Evolutionary conservation across 352 stramenopile genomes (phyloP), one percentile per base, ranked within the genome.

Genomic region (Pythium phragmiticola): DNA sequence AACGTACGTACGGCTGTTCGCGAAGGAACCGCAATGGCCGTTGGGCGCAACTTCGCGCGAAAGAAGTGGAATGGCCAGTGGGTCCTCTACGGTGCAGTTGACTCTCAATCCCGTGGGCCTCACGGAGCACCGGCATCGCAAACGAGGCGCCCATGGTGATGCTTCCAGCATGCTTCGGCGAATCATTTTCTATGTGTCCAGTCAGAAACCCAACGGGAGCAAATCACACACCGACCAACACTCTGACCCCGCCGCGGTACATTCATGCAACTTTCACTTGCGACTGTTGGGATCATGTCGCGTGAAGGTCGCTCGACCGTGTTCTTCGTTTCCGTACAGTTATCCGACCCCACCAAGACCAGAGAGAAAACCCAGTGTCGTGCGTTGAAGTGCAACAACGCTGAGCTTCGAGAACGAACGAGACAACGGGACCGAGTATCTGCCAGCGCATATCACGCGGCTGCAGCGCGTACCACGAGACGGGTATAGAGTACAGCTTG

Each of bases 291-390:
- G n/a, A 45, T 4, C 2, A 30, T 37, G 57, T 70, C 12, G 36
- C 51, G 3, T 42, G 63, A 69, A 69, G 43, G 64, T 69, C 17
- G 17, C 49, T 30, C 53, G 17, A 57, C 26, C n/a, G 39, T 69
- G 57, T 70, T 66, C 50, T 66, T 56, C 48, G 30, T 61, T 52
- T 62, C 36, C 4, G 19, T 46, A 42, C 59, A 36, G n/a, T 33
- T 23, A 46, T 49, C 45, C 21, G 21, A 21, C 21, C 17, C 30
- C 19, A 11, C 23, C 30, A 59, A 9, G 8, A 14, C 33, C 37
- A 33, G 41, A 48, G 60, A 60, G 30, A 47, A 62, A 46, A 42
- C 60, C 51, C 42, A 50, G 16, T 34, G 28, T 23, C 17, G 45
- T 42, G 52, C 51, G 43, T 62, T 62, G 55, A 62, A 62, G 55